Evolutionary conservation across 371 early-diverging fungal genomes (phyloP).

Genomic region (Lichtheimia hyalospora): DNA sequence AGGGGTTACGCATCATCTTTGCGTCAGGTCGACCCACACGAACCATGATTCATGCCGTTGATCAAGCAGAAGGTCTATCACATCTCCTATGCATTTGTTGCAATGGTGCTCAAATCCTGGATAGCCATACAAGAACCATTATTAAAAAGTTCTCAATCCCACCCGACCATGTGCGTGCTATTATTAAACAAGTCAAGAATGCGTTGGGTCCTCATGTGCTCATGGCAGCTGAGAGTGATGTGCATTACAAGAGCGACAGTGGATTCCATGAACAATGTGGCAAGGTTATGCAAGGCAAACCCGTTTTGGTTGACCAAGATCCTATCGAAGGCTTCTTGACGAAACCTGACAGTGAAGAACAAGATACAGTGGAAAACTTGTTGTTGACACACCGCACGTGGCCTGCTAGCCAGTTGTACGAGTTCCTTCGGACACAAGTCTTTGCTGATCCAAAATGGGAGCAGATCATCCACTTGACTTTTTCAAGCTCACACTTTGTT

Average conservation of each 20-base stretch:
- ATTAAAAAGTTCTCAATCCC: slow-evolving; percentile 33
- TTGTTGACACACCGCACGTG: slow-evolving; percentile 35
- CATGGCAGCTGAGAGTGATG: slow-evolving; percentile 35
- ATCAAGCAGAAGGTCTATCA: slow-evolving; percentile 23
- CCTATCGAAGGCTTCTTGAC: slow-evolving; percentile 21
- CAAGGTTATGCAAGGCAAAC: slow-evolving; percentile 21
- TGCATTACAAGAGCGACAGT: slow-evolving; percentile 32
- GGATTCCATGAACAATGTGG: slow-evolving; percentile 23
- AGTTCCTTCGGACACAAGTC: slow-evolving; percentile 24
- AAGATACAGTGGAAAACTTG: slow-evolving; percentile 36
- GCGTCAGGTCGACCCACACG: slow-evolving; percentile 43
- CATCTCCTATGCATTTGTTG: slow-evolving; percentile 32
- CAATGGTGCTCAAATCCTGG: slow-evolving; percentile 41
- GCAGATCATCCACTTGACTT: slow-evolving; percentile 32
- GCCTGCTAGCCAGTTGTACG: slow-evolving; percentile 24
- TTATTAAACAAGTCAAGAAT: slow-evolving; percentile 23
- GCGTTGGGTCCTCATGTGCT: slow-evolving; percentile 26
- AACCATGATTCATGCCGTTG: slow-evolving; percentile 31
- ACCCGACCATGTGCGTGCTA: slow-evolving; percentile 19
- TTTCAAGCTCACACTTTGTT: slow-evolving; percentile 47
- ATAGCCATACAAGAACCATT: slow-evolving; percentile 25
- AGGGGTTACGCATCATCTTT: slow-evolving; percentile 31
- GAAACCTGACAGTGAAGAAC: slow-evolving; percentile 1
- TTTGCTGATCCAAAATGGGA: slow-evolving; percentile 29
- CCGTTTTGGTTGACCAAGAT: slow-evolving; percentile 19